These are phyloP conservation scores for Alternaria conjuncta DNA, from an alignment of 2,329 filamentous ascomycete species.

Conservation along the genomic window DNA sequence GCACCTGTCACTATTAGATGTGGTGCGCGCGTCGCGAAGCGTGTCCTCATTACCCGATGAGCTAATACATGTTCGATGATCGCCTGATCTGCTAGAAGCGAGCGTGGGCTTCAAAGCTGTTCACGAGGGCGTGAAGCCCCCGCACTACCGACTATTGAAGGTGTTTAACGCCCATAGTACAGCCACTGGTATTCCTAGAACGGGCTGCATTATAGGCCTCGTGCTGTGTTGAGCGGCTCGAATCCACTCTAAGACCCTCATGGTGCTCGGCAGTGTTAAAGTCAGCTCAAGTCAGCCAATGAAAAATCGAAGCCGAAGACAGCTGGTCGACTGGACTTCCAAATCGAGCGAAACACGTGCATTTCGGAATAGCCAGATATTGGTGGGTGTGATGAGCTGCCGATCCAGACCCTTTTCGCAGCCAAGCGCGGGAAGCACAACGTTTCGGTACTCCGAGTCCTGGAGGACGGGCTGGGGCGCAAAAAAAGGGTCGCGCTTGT, in stretches of 20 bases:
- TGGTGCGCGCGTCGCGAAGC: neutral
- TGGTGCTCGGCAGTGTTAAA: slow-evolving; percentile 3
- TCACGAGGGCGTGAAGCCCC: neutral
- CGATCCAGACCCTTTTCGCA: slow-evolving; percentile 22
- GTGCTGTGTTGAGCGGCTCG: slow-evolving; percentile 18
- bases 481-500: slow-evolving; percentile 15
- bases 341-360: slow-evolving; percentile 20
- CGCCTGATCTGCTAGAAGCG: neutral
- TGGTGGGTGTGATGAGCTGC: slow-evolving; percentile 39
- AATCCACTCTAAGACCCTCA: slow-evolving; percentile 14
- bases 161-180: neutral
- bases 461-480: slow-evolving; percentile 1
- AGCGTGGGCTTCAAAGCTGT: neutral
- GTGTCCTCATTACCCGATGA: neutral
- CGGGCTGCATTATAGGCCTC: slow-evolving; percentile 11
- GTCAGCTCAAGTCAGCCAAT: slow-evolving; percentile 30
- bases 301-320: slow-evolving; percentile 3
- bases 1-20: neutral
- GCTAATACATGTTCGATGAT: neutral
- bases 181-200: slow-evolving; percentile 1
- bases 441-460: slow-evolving; percentile 12
- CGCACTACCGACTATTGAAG: neutral
- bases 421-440: slow-evolving; percentile 32
- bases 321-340: slow-evolving; percentile 18
- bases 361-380: slow-evolving; percentile 30